Conservation (phyloP, 2,329 filamentous ascomycete genomes). For the Talaromyces atroroseus region DNA sequence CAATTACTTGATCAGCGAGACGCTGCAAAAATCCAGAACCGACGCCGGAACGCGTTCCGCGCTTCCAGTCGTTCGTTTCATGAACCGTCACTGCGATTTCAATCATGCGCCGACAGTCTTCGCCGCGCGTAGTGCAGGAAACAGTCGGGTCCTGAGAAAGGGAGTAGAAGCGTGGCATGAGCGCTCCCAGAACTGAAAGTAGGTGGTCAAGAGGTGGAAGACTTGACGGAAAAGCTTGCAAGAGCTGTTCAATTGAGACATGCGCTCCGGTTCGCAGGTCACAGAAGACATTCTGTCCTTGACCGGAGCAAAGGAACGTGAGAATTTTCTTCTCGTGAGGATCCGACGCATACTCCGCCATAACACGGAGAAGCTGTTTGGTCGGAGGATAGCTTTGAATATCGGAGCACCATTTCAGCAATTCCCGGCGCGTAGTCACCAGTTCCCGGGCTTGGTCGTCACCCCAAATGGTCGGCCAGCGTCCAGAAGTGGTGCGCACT, state of each 20-base stretch:
- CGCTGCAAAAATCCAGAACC: conserved; percentile 92
- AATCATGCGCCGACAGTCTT: conserved; percentile 70
- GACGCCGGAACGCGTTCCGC: conserved; percentile 69
- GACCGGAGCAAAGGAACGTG: conserved; percentile 75
- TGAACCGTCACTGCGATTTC: conserved; percentile 97
- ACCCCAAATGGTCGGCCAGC: conserved; percentile 98
- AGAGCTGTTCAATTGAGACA: conserved; percentile 76
- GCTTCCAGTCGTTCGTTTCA: conserved; percentile 73
- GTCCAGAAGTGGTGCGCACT: conserved; percentile 70
- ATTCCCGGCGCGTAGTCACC: conserved; percentile 80
- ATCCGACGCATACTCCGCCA: conserved; percentile 78
- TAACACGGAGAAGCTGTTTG: conserved; percentile 73
- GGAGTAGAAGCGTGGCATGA: conserved; percentile 98
- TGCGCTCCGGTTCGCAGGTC: conserved; percentile 87
- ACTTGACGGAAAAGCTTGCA: conserved; percentile 86
- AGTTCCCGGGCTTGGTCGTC: conserved; percentile 79
- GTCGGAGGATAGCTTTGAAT: conserved; percentile 88
- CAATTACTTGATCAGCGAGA: conserved; percentile 67
- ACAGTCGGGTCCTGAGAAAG: conserved; percentile 93
- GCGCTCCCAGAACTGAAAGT: conserved; percentile 70
- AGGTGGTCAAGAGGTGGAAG: conserved; percentile 81
- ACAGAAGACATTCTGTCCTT: conserved; percentile 89
- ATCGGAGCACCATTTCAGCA: conserved; percentile 95
- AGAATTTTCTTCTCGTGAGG: conserved; percentile 85
- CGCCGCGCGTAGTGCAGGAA: conserved; percentile 62